Evolutionary conservation across 768 basidiomycete species (phyloP), one percentile per base, ranked within the genome.

Genomic region (Mycena sanguinolenta): DNA sequence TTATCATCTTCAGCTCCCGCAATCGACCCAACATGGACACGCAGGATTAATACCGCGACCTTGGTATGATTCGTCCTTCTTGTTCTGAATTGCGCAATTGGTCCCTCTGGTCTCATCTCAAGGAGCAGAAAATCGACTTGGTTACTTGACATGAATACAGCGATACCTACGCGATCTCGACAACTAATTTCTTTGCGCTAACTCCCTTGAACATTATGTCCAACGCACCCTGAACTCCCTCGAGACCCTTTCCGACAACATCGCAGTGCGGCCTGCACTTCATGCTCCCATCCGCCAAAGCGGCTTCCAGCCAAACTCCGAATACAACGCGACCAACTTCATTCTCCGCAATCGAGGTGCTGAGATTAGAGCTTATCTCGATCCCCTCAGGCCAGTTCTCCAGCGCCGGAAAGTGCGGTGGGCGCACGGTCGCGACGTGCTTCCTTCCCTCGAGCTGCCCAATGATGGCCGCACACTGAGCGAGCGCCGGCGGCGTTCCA

Each of bases 241-340:
- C 53, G 19, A n/a, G n/a, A n/a, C n/a, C n/a, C n/a, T 21, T 34
- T 17, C 63, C 52, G 16, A 54, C 63, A 36, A 63, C 63, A 52
- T 63, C 63, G 38, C 44, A 54, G n/a, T 28, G 50, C 36, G 63
- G 63, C 52, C 52, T 38, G 38, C 62, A 63, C 52, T 63, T 63
- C 63, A 63, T 44, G n/a, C 63, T 63, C 36, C 63, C 63, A 30
- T 63, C 50, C 63, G 30, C 63, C 63, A 63, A 25, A 25, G 63
- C 63, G 17, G 23, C 63, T n/a, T 34, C 36, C 38, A 63, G 27
- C 63, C 63, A 55, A 1, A 25, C 32, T 39, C 27, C 25, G 38
- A 52, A 63, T 4, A 63, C 28, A 13, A 25, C 63, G 13, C 21
- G 63, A n/a, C 34, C 63, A 2, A 63, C 63, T 16, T 30, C 63